These are phyloP conservation scores for Prunus armeniaca DNA, from an alignment of 306 rosid species.

Conservation along the genomic window DNA sequence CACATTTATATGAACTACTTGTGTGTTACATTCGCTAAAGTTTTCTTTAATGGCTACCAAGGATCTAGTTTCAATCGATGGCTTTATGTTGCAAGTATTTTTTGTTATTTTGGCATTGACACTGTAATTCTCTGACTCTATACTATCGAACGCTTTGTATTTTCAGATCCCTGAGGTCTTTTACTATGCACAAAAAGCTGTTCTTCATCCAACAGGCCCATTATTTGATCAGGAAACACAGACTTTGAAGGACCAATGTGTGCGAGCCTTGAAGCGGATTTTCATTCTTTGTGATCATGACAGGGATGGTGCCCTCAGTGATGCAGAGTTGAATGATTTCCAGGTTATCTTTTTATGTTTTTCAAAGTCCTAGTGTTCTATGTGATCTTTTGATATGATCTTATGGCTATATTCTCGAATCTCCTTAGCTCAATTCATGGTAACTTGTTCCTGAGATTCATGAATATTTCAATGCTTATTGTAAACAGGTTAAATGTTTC, in stretches of 20 bases:
- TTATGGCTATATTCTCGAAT: neutral
- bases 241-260: constrained; percentile 89
- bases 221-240: constrained; percentile 96
- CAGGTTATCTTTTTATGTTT: constrained; percentile 31
- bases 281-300: constrained; percentile 95
- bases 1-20: neutral
- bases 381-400: constrained; percentile 4
- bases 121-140: neutral
- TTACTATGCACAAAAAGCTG: constrained; percentile 97
- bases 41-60: constrained; percentile 8
- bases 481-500: constrained; percentile 88
- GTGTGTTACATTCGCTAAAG: neutral
- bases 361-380: neutral
- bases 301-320: constrained; percentile 82
- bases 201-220: constrained; percentile 97
- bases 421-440: neutral
- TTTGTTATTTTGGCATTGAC: constrained; percentile 1
- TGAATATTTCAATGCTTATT: constrained; percentile 27
- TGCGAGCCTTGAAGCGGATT: constrained; percentile 89
- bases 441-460: neutral
- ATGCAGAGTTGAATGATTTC: constrained; percentile 59
- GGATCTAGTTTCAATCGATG: constrained; percentile 9
- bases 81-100: neutral
- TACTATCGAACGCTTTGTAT: neutral
- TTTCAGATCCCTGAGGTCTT: constrained; percentile 94